Conservation (phyloP, 1,284 basidiomycete species). For the Ganoderma multipileum region DNA sequence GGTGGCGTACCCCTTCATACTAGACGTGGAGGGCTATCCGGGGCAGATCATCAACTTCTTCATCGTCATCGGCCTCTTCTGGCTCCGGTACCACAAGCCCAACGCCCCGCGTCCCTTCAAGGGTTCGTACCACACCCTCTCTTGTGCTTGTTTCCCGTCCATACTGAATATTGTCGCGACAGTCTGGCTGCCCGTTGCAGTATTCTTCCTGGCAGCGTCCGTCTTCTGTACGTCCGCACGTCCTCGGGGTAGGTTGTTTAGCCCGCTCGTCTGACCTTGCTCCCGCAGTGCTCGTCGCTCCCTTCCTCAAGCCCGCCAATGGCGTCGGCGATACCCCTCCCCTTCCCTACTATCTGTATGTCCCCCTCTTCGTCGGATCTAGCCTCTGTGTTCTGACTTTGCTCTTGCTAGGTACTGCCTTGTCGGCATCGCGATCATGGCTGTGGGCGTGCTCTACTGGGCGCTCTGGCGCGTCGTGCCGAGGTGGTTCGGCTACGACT, state of each 20-base stretch:
- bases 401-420: slow-evolving; percentile 57
- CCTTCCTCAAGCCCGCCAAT: slow-evolving; percentile 61
- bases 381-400: not conserved
- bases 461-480: slow-evolving; percentile 60
- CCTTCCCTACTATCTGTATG: slow-evolving; percentile 63
- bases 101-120: slow-evolving; percentile 59
- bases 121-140: slow-evolving; percentile 37
- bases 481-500: slow-evolving; percentile 54
- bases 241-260: no score
- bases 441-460: slow-evolving; percentile 60
- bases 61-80: slow-evolving; percentile 65
- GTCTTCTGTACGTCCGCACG: slow-evolving; percentile 56
- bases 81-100: slow-evolving; percentile 59
- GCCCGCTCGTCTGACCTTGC: not conserved
- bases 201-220: slow-evolving; percentile 61
- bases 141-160: not conserved
- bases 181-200: slow-evolving; percentile 65
- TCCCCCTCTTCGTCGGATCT: not conserved
- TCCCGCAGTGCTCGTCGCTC: slow-evolving; percentile 60
- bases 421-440: slow-evolving; percentile 59
- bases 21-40: slow-evolving; percentile 67
- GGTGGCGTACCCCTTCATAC: slow-evolving; percentile 72
- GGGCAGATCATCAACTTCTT: slow-evolving; percentile 62
- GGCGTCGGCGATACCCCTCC: slow-evolving; percentile 65
- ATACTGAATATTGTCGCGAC: not conserved